phyloP scores from a whole-genome alignment of 2,329 filamentous ascomycete species.

The Diaporthe sp. region DNA sequence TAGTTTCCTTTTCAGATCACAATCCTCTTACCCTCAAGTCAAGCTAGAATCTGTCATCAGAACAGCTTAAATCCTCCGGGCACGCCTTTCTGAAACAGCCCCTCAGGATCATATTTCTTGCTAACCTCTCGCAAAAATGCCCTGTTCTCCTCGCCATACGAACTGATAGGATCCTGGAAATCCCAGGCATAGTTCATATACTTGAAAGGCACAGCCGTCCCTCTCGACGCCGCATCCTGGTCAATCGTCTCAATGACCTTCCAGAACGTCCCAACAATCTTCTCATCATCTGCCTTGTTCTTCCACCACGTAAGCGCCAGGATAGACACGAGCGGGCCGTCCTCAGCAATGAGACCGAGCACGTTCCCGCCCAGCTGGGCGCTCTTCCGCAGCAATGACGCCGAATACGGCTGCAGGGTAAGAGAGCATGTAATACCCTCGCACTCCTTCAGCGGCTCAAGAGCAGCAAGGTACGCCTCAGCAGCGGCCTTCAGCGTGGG shows the following conservation, averaged over 20 bases:
- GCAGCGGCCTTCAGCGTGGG: conserved; percentile 13
- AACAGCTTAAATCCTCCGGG: conserved; percentile 40
- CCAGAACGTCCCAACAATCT: conserved; percentile 32
- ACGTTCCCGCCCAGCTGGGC: conserved; percentile 39
- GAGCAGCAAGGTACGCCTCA: conserved; percentile 22
- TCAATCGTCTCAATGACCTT: conserved; percentile 38
- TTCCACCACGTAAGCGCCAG: conserved; percentile 41
- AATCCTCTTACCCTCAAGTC: no score
- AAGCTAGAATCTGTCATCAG: no score
- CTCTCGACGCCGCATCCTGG: conserved; percentile 36
- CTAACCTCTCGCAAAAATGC: not conserved
- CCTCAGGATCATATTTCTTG: conserved; percentile 27
- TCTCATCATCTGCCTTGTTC: conserved; percentile 40
- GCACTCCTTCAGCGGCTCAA: conserved; percentile 40
- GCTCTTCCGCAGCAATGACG: conserved; percentile 40
- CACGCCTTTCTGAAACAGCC: conserved; percentile 38
- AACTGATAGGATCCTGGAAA: conserved; percentile 41
- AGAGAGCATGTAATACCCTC: conserved; percentile 39
- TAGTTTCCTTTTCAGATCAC: no score
- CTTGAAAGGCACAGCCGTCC: conserved; percentile 39
- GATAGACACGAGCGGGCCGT: conserved; percentile 41
- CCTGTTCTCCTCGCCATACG: conserved; percentile 34
- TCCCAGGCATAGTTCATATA: conserved; percentile 44
- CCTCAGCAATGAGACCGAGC: conserved; percentile 39
- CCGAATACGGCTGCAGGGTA: conserved; percentile 42